phyloP scores from a whole-genome alignment of 2,329 filamentous ascomycete species.

The Claviceps africana region DNA sequence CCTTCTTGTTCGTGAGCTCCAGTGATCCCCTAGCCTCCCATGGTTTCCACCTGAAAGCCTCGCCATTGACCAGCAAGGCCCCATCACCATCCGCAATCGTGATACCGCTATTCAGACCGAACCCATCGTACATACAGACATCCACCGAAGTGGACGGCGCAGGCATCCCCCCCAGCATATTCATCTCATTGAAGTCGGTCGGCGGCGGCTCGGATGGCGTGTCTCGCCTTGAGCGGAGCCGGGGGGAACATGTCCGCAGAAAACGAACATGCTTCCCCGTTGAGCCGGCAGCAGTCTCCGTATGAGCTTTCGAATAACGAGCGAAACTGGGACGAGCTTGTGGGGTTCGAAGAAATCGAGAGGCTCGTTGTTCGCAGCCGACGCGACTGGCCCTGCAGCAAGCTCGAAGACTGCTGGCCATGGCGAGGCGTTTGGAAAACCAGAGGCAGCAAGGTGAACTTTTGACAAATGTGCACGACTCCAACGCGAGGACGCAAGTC shows the following conservation, averaged over 20 bases:
- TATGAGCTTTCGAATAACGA: neutral
- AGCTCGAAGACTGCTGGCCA: constrained; percentile 2
- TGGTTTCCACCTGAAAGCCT: constrained; percentile 79
- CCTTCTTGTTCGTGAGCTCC: constrained; percentile 56
- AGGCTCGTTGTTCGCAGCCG: neutral
- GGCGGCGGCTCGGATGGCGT: constrained; percentile 21
- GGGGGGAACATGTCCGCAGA: constrained; percentile 8
- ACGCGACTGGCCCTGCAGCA: neutral
- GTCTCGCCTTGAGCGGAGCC: constrained; percentile 9
- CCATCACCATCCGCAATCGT: constrained; percentile 56
- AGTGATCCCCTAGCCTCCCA: constrained; percentile 43
- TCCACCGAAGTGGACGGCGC: constrained; percentile 73
- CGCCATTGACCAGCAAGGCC: constrained; percentile 67
- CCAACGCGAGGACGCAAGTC: too few relatives aligned
- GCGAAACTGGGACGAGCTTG: neutral
- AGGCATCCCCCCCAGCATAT: constrained; percentile 65
- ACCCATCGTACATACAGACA: constrained; percentile 68
- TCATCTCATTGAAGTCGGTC: constrained; percentile 57
- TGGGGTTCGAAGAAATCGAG: neutral
- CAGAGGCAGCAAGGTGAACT: neutral
- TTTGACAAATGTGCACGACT: too few relatives aligned
- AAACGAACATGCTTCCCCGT: neutral
- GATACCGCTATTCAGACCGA: constrained; percentile 70
- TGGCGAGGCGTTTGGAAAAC: neutral
- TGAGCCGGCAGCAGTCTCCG: neutral